Percentiles rank a stretch among this genome's conserved stretches.
Evolutionary conservation across 2,329 filamentous ascomycete species (phyloP).

Genomic region (Mollisia scopiformis): DNA sequence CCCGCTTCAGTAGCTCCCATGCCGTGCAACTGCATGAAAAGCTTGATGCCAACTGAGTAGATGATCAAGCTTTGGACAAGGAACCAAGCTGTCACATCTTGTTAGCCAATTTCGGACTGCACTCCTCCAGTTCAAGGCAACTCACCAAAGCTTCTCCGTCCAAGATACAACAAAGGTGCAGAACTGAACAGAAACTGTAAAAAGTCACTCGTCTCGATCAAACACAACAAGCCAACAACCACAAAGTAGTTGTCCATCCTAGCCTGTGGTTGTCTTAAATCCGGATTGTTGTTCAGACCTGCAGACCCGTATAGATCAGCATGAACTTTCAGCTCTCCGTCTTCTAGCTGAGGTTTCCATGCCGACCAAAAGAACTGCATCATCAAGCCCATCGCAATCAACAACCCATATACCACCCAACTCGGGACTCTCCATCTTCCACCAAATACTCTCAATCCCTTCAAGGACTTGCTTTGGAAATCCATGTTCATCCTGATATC

Average conservation of each 20-base stretch:
- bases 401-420: constrained; percentile 30
- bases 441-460: constrained; percentile 28
- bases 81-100: constrained; percentile 40
- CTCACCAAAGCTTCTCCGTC: constrained; percentile 48
- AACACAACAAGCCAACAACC: constrained; percentile 43
- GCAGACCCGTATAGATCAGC: constrained; percentile 42
- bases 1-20: background rate
- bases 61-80: constrained; percentile 44
- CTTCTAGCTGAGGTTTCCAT: constrained; percentile 39
- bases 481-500: constrained; percentile 47
- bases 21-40: constrained; percentile 27
- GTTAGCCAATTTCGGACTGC: background rate
- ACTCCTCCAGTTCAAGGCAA: background rate
- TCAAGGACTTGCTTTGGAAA: constrained; percentile 33
- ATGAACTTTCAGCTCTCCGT: constrained; percentile 44
- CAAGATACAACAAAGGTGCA: constrained; percentile 41
- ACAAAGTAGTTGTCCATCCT: constrained; percentile 47
- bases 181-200: constrained; percentile 41
- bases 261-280: constrained; percentile 39
- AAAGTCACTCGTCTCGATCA: constrained; percentile 43
- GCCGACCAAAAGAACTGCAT: constrained; percentile 49
- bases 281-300: constrained; percentile 39
- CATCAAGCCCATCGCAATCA: constrained; percentile 36
- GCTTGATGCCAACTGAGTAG: constrained; percentile 45
- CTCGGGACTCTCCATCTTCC: constrained; percentile 28